Conservation (phyloP, 495 filamentous ascomycete genomes). For the Astrothelium macrocarpum region DNA sequence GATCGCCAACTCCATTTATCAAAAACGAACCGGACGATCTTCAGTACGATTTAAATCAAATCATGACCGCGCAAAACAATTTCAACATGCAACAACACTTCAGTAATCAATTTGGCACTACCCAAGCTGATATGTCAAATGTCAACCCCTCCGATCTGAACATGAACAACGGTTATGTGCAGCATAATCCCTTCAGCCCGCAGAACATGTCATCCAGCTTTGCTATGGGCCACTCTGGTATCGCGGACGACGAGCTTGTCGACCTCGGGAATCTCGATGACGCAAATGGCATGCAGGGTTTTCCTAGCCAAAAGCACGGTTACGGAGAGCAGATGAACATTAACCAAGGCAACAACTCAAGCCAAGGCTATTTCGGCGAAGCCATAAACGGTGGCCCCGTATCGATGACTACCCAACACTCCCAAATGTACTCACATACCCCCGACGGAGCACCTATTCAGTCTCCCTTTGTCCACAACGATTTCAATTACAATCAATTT, state of each 20-base stretch:
- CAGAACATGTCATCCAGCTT: constrained; percentile 25
- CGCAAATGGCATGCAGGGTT: constrained; percentile 40
- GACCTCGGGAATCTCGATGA: constrained; percentile 40
- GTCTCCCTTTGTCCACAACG: constrained; percentile 71
- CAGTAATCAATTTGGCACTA: constrained; percentile 50
- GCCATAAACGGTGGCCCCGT: constrained; percentile 16
- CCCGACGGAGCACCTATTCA: constrained; percentile 81
- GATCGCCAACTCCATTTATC: constrained; percentile 55
- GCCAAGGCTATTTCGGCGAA: constrained; percentile 14
- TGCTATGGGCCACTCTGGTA: constrained; percentile 40
- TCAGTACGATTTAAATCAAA: constrained; percentile 43
- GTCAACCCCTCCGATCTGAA: constrained; percentile 83
- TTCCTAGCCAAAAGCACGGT: constrained; percentile 40
- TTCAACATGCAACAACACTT: constrained; percentile 57
- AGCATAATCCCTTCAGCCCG: constrained; percentile 24
- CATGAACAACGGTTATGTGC: constrained; percentile 41
- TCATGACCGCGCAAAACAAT: constrained; percentile 38
- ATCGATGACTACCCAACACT: constrained; percentile 28
- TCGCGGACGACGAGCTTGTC: constrained; percentile 56
- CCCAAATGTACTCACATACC: constrained; percentile 67
- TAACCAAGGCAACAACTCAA: constrained; percentile 22
- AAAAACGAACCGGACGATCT: constrained; percentile 69
- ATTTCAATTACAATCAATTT: constrained; percentile 66
- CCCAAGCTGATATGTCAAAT: constrained; percentile 47
- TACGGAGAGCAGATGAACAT: constrained; percentile 31